A percentile compares a stretch with the other conserved stretches of the same genome.
Conservation (phyloP, 257 asterid species). For the Eustoma russellianum region DNA sequence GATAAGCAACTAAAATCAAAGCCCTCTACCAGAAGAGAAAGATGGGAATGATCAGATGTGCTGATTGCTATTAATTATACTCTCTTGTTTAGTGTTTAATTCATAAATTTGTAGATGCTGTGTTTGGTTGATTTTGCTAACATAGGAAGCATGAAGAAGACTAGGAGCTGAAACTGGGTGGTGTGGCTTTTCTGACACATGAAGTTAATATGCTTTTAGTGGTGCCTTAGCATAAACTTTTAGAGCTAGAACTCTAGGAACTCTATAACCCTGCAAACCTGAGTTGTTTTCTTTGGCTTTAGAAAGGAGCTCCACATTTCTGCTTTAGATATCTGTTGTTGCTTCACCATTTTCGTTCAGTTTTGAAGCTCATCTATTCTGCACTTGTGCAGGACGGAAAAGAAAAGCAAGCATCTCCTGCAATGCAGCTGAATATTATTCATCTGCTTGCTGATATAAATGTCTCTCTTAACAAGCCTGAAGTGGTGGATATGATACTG, state of each 20-base stretch:
- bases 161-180: too few relatives aligned
- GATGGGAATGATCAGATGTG: too few relatives aligned
- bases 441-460: slow-evolving; percentile 78
- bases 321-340: background rate
- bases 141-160: too few relatives aligned
- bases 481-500: slow-evolving; percentile 90
- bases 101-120: too few relatives aligned
- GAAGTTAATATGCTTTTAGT: too few relatives aligned
- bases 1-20: too few relatives aligned
- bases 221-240: background rate
- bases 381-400: slow-evolving; percentile 53
- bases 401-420: slow-evolving; percentile 66
- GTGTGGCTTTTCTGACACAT: too few relatives aligned
- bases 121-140: too few relatives aligned
- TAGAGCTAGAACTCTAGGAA: background rate
- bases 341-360: background rate
- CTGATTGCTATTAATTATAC: too few relatives aligned
- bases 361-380: slow-evolving; percentile 13
- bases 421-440: slow-evolving; percentile 77
- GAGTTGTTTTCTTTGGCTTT: background rate
- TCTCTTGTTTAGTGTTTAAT: too few relatives aligned
- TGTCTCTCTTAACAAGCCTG: slow-evolving; percentile 68
- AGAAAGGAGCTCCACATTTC: background rate
- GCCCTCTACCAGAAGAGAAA: too few relatives aligned
- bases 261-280: background rate